These are phyloP conservation scores for Phytophthora pisi DNA, from an alignment of 352 stramenopile genomes.

Conservation along the genomic window DNA sequence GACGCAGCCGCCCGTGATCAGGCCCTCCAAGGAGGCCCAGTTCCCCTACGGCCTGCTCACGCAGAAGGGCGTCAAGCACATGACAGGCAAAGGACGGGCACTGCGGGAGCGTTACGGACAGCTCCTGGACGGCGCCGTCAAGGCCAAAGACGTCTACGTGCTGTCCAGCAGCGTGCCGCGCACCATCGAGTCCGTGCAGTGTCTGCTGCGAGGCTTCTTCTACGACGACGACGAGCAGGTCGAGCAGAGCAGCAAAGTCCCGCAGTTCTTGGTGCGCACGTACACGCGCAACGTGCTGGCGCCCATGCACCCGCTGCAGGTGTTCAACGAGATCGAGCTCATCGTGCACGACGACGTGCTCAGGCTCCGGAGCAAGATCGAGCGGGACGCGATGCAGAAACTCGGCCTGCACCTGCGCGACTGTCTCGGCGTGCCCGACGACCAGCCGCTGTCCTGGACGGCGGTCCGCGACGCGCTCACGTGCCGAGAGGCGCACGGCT, in stretches of 20 bases:
- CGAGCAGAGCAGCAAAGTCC: slow-evolving; percentile 9
- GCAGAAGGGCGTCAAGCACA: slow-evolving; percentile 69
- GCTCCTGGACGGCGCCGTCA: slow-evolving; percentile 41
- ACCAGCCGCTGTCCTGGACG: slow-evolving; percentile 72
- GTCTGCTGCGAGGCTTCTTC: slow-evolving; percentile 76
- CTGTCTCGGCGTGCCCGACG: slow-evolving; percentile 50
- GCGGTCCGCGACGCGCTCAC: slow-evolving; percentile 71
- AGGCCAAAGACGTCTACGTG: slow-evolving; percentile 65
- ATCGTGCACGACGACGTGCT: slow-evolving; percentile 68
- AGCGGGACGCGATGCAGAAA: slow-evolving; percentile 44
- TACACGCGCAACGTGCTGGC: slow-evolving; percentile 71
- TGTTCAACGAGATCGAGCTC: slow-evolving; percentile 77
- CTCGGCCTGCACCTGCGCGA: slow-evolving; percentile 42
- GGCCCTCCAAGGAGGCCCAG: slow-evolving; percentile 42
- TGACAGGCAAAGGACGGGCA: slow-evolving; percentile 61
- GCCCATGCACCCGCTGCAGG: slow-evolving; percentile 58
- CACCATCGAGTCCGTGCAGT: slow-evolving; percentile 82
- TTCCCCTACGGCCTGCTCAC: slow-evolving; percentile 69
- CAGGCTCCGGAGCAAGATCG: slow-evolving; percentile 25
- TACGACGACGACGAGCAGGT: slow-evolving; percentile 22
- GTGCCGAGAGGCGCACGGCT: slow-evolving; percentile 61
- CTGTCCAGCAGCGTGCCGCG: slow-evolving; percentile 78
- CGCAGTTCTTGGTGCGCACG: slow-evolving; percentile 65
- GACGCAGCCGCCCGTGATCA: slow-evolving; percentile 48
- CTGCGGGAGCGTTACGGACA: slow-evolving; percentile 55